A percentile compares a stretch with the other conserved stretches of the same genome.
Evolutionary conservation across 2,329 filamentous ascomycete species (phyloP).

Genomic region (Decorospora gaudefroyi): DNA sequence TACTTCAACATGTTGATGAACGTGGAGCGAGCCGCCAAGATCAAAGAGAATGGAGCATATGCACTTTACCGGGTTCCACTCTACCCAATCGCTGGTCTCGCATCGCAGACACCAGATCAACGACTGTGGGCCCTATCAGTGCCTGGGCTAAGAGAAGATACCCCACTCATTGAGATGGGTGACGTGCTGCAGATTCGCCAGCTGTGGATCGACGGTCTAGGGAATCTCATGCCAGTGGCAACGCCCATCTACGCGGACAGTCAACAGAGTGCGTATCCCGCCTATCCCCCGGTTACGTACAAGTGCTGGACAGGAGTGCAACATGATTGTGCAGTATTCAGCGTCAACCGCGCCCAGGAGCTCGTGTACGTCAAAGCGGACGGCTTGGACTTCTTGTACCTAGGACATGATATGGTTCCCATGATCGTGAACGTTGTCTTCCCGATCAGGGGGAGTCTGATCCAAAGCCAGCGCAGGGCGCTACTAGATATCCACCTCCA

Average conservation of each 20-base stretch:
- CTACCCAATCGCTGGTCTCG: too few relatives aligned
- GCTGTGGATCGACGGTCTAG: constrained; percentile 24
- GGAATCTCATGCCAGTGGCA: constrained; percentile 9
- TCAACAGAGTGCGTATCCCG: background rate
- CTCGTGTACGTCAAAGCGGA: constrained; percentile 29
- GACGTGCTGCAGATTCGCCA: constrained; percentile 42
- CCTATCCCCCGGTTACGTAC: background rate
- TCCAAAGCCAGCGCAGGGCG: constrained; percentile 14
- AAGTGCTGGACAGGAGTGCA: constrained; percentile 27
- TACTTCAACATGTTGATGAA: constrained; percentile 20
- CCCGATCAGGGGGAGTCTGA: constrained; percentile 21
- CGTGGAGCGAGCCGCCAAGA: constrained; percentile 26
- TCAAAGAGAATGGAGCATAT: constrained; percentile 23
- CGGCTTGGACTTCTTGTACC: constrained; percentile 10
- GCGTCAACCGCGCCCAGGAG: constrained; percentile 31
- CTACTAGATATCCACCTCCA: constrained; percentile 13
- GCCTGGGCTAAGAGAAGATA: constrained; percentile 42
- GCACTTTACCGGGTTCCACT: constrained; percentile 27
- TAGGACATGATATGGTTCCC: constrained; percentile 2
- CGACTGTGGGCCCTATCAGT: constrained; percentile 26
- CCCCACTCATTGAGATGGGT: constrained; percentile 38
- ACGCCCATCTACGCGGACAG: constrained; percentile 5
- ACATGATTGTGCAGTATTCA: constrained; percentile 29
- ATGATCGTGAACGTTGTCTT: constrained; percentile 34
- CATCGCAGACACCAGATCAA: background rate